Conservation (phyloP, 1,139 yeast genomes). For the Pichia sorboxylosa region DNA sequence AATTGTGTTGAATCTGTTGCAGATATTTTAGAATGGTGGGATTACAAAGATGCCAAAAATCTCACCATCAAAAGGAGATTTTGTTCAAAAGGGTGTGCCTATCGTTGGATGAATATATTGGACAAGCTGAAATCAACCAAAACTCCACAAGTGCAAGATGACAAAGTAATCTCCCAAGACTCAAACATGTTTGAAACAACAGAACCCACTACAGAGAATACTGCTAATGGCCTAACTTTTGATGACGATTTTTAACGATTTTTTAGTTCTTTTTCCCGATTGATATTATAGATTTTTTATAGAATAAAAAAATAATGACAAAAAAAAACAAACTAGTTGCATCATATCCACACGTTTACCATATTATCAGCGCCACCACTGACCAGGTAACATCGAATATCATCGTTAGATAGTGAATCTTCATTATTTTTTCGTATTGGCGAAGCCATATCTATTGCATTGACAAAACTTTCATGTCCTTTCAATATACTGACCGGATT, state of each 20-base stretch:
- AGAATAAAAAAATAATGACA: too few relatives aligned
- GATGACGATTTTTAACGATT: too few relatives aligned
- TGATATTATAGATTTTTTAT: too few relatives aligned
- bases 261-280: too few relatives aligned
- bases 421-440: conserved; percentile 12
- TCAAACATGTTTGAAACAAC: too few relatives aligned
- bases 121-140: conserved; percentile 6
- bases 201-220: too few relatives aligned
- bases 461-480: conserved; percentile 69
- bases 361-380: conserved; percentile 52
- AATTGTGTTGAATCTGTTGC: conserved; percentile 40
- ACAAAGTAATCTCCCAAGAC: too few relatives aligned
- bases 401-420: conserved; percentile 18
- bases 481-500: conserved; percentile 41
- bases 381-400: conserved; percentile 45
- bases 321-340: too few relatives aligned
- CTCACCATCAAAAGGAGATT: conserved; percentile 36
- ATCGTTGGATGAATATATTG: conserved; percentile 20
- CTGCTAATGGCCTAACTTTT: too few relatives aligned
- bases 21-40: conserved; percentile 53
- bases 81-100: conserved; percentile 34
- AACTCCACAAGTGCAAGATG: too few relatives aligned
- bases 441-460: conserved; percentile 51
- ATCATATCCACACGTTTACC: conserved; percentile 40
- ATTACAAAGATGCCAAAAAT: conserved; percentile 29